Base-by-base conservation (phyloP, 257 asterid genomes). In the Linaria vulgaris region DNA sequence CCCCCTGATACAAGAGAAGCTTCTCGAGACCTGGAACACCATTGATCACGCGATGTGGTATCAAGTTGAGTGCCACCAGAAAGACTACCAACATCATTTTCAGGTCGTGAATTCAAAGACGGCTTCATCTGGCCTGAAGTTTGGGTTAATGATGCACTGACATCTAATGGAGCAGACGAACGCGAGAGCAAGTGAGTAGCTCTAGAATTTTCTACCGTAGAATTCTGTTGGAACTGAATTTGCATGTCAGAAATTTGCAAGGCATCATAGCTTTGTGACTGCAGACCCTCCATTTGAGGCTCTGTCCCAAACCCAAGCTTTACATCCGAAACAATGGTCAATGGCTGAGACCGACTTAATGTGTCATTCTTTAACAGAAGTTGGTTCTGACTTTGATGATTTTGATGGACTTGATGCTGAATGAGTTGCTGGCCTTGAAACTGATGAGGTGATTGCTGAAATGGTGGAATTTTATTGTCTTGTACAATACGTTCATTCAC, bases 381-480 rank as follows among this genome's bases (percentile, higher is more conserved):
- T 76, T 83, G 96, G 70, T 76, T 75, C 56, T 85, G 95, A 71
- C 37, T 70, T 69, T 79, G 94, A 68, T 59, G 83, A 44, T 75
- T 91, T 52, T 79, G 92, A 73, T 77, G 87, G 68, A 70, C 72
- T 58, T 76, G 90, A 75, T 72, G 82, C 47, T 80, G 95, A 58
- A 74, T 74, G 68, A 66, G 71, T 61, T 83, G 90, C 54, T 72
- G 83, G 51, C 62, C 76, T 70, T 83, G 94, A 74, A 85, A 85
- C 68, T 83, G 95, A 70, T 78, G 86, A 62, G 91, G 44, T 30
- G 84, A 79, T 49, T 68, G 88, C 39, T 69, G 88, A 72, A 76
- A 63, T 59, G 75, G 83, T 50, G 78, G 90, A 14, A 70, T 85
- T 51, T 77, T 82, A 66, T 74, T 82, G 72, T 86, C 69, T 59